These are phyloP conservation scores for Choiromyces venosus DNA, from an alignment of 495 filamentous ascomycete genomes.

Conservation along the genomic window DNA sequence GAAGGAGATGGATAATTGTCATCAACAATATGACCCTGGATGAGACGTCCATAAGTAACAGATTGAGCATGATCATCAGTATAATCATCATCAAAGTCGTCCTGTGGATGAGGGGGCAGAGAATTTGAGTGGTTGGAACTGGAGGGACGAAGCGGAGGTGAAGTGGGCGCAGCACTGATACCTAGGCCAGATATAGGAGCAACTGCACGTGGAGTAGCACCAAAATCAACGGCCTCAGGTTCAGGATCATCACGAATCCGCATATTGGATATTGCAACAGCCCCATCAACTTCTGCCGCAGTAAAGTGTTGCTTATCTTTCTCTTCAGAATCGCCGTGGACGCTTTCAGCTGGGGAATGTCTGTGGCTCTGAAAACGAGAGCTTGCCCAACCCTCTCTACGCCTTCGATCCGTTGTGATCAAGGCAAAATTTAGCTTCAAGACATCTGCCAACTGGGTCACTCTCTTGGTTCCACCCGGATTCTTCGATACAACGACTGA, in stretches of 20 bases:
- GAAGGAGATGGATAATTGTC: constrained; percentile 80
- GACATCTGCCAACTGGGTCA: constrained; percentile 93
- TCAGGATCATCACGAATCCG: neutral
- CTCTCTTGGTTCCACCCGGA: constrained; percentile 89
- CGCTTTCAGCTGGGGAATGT: constrained; percentile 40
- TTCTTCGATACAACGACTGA: constrained; percentile 98
- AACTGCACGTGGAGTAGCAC: constrained; percentile 27
- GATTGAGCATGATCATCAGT: constrained; percentile 81
- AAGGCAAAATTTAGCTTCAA: constrained; percentile 96
- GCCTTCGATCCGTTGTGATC: constrained; percentile 84
- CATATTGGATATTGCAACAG: constrained; percentile 4
- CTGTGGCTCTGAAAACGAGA: constrained; percentile 41
- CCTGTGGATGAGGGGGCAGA: constrained; percentile 38
- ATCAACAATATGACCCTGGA: constrained; percentile 95
- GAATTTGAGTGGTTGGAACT: constrained; percentile 21
- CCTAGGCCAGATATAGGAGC: constrained; percentile 35
- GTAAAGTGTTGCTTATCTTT: neutral
- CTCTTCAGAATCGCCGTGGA: constrained; percentile 32
- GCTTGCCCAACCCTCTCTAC: constrained; percentile 52
- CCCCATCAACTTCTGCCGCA: constrained; percentile 9
- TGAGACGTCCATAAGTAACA: constrained; percentile 81
- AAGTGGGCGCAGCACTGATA: constrained; percentile 15
- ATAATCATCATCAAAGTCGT: constrained; percentile 59
- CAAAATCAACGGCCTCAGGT: constrained; percentile 25
- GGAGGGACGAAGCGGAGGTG: constrained; percentile 22